Percentiles rank a stretch among this genome's conserved stretches.
These are phyloP conservation scores for Astrothelium subdiscretum DNA, from an alignment of 495 filamentous ascomycete genomes.

Conservation along the genomic window DNA sequence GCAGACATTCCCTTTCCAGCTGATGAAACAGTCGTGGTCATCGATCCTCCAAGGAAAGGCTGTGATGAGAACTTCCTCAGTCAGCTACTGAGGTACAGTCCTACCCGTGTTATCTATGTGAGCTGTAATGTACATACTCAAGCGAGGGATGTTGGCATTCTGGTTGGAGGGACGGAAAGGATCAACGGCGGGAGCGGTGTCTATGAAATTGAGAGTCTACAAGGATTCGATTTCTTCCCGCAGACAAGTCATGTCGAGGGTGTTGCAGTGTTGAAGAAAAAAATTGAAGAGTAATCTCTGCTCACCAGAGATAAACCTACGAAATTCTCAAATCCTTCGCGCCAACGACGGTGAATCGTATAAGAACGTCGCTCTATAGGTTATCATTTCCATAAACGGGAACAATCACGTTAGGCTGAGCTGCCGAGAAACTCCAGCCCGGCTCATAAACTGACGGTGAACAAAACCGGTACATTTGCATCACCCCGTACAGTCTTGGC, in stretches of 20 bases:
- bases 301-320: neutral
- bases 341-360: too few relatives aligned
- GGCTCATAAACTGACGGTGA: too few relatives aligned
- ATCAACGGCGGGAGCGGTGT: constrained; percentile 33
- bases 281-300: neutral
- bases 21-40: constrained; percentile 75
- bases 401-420: too few relatives aligned
- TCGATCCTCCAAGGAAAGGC: constrained; percentile 91
- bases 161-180: constrained; percentile 52
- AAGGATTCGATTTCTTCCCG: constrained; percentile 96
- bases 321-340: too few relatives aligned
- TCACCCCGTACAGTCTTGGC: too few relatives aligned
- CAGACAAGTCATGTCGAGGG: constrained; percentile 96
- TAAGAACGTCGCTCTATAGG: too few relatives aligned
- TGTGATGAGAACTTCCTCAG: constrained; percentile 75
- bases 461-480: too few relatives aligned
- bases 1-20: constrained; percentile 49
- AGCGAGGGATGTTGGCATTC: constrained; percentile 75
- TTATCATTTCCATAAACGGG: too few relatives aligned
- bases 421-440: too few relatives aligned
- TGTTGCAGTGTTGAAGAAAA: constrained; percentile 56
- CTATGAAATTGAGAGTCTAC: constrained; percentile 84
- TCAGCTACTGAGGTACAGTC: constrained; percentile 66
- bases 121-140: constrained; percentile 98
- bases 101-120: constrained; percentile 77